Evolutionary conservation across 306 rosid genomes (phyloP).

Genomic region (Rubus parviflorus): DNA sequence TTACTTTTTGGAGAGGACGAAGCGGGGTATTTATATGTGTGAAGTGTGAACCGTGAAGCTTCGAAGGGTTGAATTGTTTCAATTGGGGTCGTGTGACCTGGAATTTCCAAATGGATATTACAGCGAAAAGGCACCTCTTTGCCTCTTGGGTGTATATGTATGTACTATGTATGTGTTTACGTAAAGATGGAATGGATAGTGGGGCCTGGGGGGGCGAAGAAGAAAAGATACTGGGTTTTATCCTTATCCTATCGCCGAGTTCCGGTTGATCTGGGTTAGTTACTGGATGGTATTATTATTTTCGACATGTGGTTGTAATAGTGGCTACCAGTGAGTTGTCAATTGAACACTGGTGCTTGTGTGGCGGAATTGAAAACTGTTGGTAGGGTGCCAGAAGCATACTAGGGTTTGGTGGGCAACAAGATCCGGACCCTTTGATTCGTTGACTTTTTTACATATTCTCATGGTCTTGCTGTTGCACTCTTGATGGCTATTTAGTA

Average conservation of each 20-base stretch:
- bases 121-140: slow-evolving; percentile 24
- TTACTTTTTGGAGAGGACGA: not conserved
- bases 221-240: slow-evolving; percentile 35
- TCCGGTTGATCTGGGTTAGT: slow-evolving; percentile 5
- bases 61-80: not conserved
- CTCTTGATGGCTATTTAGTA: not conserved
- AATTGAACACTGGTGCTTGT: slow-evolving; percentile 11
- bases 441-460: slow-evolving; percentile 14
- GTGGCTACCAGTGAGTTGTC: slow-evolving; percentile 12
- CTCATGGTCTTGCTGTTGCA: not conserved
- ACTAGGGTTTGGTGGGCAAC: slow-evolving; percentile 11
- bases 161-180: slow-evolving; percentile 29
- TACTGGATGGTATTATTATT: not conserved
- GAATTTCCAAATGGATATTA: slow-evolving; percentile 46
- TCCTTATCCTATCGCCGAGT: slow-evolving; percentile 50
- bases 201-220: too few relatives aligned
- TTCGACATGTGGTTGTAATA: slow-evolving; percentile 47
- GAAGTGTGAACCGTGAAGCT: slow-evolving; percentile 16
- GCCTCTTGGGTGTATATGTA: slow-evolving; percentile 16
- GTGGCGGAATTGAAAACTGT: not conserved
- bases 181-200: slow-evolving; percentile 10
- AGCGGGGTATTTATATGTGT: slow-evolving; percentile 35
- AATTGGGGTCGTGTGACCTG: slow-evolving; percentile 33
- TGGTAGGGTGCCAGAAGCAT: slow-evolving; percentile 21
- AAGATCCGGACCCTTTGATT: slow-evolving; percentile 14